Conservation (phyloP, 2,329 filamentous ascomycete species). For the Colletotrichum neosansevieriae region DNA sequence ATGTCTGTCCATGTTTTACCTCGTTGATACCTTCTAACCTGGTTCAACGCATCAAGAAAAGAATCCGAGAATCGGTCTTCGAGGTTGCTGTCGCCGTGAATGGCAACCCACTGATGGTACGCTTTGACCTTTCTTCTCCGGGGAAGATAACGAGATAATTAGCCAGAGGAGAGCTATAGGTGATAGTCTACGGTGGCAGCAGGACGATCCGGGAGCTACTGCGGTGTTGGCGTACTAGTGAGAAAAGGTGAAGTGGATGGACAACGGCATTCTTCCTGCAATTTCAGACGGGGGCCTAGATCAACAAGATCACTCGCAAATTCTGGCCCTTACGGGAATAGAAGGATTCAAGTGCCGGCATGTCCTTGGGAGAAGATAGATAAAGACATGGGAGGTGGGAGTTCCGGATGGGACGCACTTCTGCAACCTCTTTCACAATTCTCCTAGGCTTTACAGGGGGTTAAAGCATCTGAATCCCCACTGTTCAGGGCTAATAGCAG, state of each 20-base stretch:
- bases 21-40: not conserved
- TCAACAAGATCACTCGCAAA: constrained; percentile 12
- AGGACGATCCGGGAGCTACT: constrained; percentile 33
- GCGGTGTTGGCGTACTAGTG: not conserved
- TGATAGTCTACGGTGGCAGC: constrained; percentile 2
- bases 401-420: constrained; percentile 2
- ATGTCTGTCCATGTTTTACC: constrained; percentile 5
- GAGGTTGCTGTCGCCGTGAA: not conserved
- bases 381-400: constrained; percentile 3
- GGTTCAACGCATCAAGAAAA: constrained; percentile 2
- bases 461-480: constrained; percentile 17
- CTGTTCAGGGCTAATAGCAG: constrained; percentile 14
- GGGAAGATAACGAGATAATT: not conserved
- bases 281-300: constrained; percentile 26
- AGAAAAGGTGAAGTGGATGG: constrained; percentile 1
- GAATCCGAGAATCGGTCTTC: constrained; percentile 23
- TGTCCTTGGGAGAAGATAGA: constrained; percentile 23
- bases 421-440: constrained; percentile 7
- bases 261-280: constrained; percentile 10
- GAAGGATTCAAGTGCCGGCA: constrained; percentile 25
- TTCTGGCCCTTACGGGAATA: constrained; percentile 4
- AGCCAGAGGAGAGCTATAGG: not conserved
- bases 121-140: constrained; percentile 9
- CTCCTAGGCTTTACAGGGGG: constrained; percentile 10
- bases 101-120: constrained; percentile 5